Conservation (phyloP, 2,329 filamentous ascomycete species). For the Pseudogymnoascus sp. region DNA sequence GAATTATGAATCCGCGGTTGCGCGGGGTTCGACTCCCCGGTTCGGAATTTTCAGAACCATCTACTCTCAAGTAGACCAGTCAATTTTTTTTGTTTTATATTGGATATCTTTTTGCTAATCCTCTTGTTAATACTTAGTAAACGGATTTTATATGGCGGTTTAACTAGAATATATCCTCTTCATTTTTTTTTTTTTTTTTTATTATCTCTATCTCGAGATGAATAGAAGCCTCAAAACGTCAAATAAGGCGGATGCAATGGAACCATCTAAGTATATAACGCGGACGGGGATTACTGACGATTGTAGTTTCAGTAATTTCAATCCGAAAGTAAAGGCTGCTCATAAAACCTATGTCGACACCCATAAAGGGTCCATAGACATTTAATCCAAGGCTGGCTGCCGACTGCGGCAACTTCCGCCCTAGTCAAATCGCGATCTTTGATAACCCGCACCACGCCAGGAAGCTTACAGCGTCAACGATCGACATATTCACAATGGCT, state of each 20-base stretch:
- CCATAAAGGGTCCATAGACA: not conserved
- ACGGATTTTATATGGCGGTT: not conserved
- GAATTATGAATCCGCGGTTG: not conserved
- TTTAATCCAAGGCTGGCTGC: not conserved
- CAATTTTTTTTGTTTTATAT: not conserved
- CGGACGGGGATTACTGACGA: not conserved
- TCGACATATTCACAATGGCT: slow-evolving; percentile 52
- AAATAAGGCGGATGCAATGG: not conserved
- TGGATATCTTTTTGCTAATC: not conserved
- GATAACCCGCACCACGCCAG: slow-evolving; percentile 3
- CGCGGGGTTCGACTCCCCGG: slow-evolving; percentile 5
- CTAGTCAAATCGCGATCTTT: slow-evolving; percentile 6
- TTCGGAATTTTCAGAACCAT: slow-evolving; percentile 7
- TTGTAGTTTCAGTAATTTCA: not conserved
- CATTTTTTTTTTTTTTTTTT: not conserved
- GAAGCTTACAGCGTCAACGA: not conserved
- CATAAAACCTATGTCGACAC: not conserved
- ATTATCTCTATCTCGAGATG: not conserved
- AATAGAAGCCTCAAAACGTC: not conserved
- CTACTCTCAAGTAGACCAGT: slow-evolving; percentile 2
- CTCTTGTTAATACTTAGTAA: not conserved
- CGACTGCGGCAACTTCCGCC: not conserved
- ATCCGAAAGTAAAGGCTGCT: not conserved
- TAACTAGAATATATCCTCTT: not conserved
- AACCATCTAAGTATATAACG: not conserved